Conservation (phyloP, 1,139 yeast species). For the Spathaspora sp. region DNA sequence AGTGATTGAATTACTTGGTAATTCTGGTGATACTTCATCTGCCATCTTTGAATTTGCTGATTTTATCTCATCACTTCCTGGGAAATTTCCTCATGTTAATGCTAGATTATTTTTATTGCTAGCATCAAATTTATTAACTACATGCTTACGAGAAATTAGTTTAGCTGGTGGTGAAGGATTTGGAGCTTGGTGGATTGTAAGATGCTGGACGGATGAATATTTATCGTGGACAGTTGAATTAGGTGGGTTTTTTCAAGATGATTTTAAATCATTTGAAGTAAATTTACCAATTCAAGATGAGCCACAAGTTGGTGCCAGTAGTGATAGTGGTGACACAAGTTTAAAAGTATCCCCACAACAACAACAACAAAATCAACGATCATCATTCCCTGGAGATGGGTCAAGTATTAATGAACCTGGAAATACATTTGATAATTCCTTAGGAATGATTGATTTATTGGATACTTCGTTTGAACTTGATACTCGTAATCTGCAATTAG, state of each 20-base stretch:
- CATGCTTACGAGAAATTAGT: slow-evolving; percentile 66
- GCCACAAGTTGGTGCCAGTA: neutral
- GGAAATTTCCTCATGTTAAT: slow-evolving; percentile 44
- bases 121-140: slow-evolving; percentile 55
- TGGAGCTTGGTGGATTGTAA: slow-evolving; percentile 76
- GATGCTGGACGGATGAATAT: slow-evolving; percentile 80
- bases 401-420: neutral
- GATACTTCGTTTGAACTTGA: slow-evolving; percentile 19
- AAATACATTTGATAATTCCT: slow-evolving; percentile 6
- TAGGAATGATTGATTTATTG: slow-evolving; percentile 14
- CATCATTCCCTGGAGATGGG: slow-evolving; percentile 1
- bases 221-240: slow-evolving; percentile 67
- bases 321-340: neutral
- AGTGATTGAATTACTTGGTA: slow-evolving; percentile 10
- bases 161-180: slow-evolving; percentile 61
- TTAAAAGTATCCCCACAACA: neutral
- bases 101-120: slow-evolving; percentile 59
- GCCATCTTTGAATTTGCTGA: slow-evolving; percentile 19
- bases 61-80: slow-evolving; percentile 45
- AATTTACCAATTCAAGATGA: neutral
- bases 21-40: slow-evolving; percentile 2
- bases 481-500: slow-evolving; percentile 6
- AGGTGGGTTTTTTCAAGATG: slow-evolving; percentile 58
- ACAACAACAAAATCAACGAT: neutral
- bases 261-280: slow-evolving; percentile 18